phyloP scores from a whole-genome alignment of 352 stramenopile species.

The Phytophthora constricta region DNA sequence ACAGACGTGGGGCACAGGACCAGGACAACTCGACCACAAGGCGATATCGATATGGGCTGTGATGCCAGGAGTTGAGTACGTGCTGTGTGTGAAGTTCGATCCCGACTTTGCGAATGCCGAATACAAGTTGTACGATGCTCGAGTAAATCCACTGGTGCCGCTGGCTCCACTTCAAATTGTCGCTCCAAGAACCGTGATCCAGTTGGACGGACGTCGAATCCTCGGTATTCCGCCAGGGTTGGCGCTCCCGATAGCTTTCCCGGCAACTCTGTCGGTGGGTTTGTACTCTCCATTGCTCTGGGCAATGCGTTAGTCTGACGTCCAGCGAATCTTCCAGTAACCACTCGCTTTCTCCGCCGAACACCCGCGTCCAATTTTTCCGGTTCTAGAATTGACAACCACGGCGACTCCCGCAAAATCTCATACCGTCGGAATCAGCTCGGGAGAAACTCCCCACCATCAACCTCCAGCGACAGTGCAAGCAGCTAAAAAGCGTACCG shows the following conservation, averaged over 20 bases:
- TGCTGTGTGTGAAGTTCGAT: constrained; percentile 48
- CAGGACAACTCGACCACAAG: constrained; percentile 50
- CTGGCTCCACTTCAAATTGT: constrained; percentile 42
- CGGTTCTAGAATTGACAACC: not conserved
- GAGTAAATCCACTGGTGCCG: constrained; percentile 35
- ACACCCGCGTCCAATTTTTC: constrained; percentile 3
- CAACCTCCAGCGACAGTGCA: not conserved
- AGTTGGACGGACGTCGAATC: constrained; percentile 47
- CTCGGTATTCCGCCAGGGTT: constrained; percentile 45
- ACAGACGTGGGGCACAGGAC: constrained; percentile 42
- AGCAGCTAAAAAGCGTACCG: not conserved
- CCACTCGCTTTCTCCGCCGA: constrained; percentile 14
- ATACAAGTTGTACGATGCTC: constrained; percentile 53
- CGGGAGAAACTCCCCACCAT: not conserved
- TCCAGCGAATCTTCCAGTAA: constrained; percentile 15
- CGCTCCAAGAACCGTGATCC: constrained; percentile 39
- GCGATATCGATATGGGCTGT: constrained; percentile 40
- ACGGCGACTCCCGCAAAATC: not conserved
- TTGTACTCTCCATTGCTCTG: constrained; percentile 41
- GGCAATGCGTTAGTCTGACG: constrained; percentile 30
- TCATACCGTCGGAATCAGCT: not conserved
- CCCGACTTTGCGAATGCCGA: constrained; percentile 42
- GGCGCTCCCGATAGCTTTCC: constrained; percentile 35
- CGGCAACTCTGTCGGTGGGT: constrained; percentile 42
- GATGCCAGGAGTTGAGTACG: constrained; percentile 52